phyloP scores from a whole-genome alignment of 495 filamentous ascomycete genomes.

The Penicillium psychrofluorescens region DNA sequence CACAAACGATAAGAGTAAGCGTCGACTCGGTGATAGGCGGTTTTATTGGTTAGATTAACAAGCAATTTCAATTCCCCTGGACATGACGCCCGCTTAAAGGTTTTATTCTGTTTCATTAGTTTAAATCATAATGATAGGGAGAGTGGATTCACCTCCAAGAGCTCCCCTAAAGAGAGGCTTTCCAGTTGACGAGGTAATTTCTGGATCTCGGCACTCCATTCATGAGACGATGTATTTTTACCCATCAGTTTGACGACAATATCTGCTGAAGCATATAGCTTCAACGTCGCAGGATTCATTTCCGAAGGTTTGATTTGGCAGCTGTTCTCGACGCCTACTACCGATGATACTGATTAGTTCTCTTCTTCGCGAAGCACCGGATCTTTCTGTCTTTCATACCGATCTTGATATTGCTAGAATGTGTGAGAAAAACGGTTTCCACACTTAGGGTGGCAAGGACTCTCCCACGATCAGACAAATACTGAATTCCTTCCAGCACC shows the following conservation, averaged over 20 bases:
- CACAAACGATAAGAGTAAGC: too few relatives aligned
- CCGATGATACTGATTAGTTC: neutral
- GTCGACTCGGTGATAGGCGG: too few relatives aligned
- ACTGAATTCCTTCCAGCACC: slow-evolving; percentile 1
- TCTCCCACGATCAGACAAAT: neutral
- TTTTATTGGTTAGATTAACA: too few relatives aligned
- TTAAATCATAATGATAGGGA: too few relatives aligned
- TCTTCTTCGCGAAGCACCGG: too few relatives aligned
- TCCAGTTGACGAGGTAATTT: too few relatives aligned
- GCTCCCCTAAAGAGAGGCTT: too few relatives aligned
- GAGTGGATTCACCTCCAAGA: too few relatives aligned
- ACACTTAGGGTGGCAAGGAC: slow-evolving; percentile 1
- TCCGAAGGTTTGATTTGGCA: neutral
- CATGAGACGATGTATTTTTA: neutral
- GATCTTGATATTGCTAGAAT: slow-evolving; percentile 2
- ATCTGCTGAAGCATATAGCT: slow-evolving; percentile 1
- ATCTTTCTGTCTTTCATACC: neutral
- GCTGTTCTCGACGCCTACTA: neutral
- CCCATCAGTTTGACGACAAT: slow-evolving; percentile 1
- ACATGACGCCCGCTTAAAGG: too few relatives aligned
- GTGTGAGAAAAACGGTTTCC: slow-evolving; percentile 4
- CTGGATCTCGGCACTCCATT: too few relatives aligned
- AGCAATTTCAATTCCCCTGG: too few relatives aligned
- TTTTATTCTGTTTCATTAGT: too few relatives aligned
- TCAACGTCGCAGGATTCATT: slow-evolving; percentile 2